A percentile compares a stretch with the other conserved stretches of the same genome.
These are phyloP conservation scores for Hymenotorrendiella dingleyae DNA, from an alignment of 2,329 filamentous ascomycete genomes.

Conservation along the genomic window DNA sequence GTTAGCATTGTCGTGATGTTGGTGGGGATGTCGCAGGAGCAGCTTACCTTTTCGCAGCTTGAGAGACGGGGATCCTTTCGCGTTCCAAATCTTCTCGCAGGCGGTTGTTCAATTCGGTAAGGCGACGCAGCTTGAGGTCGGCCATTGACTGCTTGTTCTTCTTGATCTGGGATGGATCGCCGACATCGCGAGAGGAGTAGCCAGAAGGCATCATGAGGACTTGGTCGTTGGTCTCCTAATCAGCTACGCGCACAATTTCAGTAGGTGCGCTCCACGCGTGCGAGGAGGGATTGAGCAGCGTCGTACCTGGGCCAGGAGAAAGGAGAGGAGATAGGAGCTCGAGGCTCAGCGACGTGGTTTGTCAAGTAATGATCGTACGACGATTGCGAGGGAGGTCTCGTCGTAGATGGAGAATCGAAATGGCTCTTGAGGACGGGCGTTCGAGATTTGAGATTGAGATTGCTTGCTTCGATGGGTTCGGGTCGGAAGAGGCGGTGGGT, in stretches of 20 bases:
- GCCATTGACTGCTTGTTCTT: constrained; percentile 99
- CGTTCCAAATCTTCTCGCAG: constrained; percentile 93
- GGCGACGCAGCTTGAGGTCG: constrained; percentile 89
- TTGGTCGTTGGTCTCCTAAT: constrained; percentile 8
- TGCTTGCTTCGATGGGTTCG: neutral
- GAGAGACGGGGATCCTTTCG: constrained; percentile 90
- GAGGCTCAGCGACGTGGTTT: neutral
- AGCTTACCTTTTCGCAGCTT: constrained; percentile 77
- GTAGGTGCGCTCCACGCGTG: constrained; percentile 3
- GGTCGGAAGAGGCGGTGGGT: neutral
- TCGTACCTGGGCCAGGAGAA: neutral
- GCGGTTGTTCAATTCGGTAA: constrained; percentile 95
- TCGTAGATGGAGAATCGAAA: neutral
- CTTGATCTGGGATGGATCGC: constrained; percentile 63
- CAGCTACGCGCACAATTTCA: constrained; percentile 6
- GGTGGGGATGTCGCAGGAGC: neutral
- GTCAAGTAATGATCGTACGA: neutral
- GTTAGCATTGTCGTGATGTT: constrained; percentile 5
- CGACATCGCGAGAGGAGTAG: constrained; percentile 61
- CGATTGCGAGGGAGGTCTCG: constrained; percentile 3
- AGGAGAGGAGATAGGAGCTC: neutral
- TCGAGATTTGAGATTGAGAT: constrained; percentile 4
- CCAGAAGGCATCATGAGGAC: constrained; percentile 48
- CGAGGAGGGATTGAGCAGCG: no score
- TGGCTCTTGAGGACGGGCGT: neutral